Evolutionary conservation across 2,329 filamentous ascomycete species (phyloP), one percentile per base, ranked within the genome.

Genomic region (Monilinia fructigena): DNA sequence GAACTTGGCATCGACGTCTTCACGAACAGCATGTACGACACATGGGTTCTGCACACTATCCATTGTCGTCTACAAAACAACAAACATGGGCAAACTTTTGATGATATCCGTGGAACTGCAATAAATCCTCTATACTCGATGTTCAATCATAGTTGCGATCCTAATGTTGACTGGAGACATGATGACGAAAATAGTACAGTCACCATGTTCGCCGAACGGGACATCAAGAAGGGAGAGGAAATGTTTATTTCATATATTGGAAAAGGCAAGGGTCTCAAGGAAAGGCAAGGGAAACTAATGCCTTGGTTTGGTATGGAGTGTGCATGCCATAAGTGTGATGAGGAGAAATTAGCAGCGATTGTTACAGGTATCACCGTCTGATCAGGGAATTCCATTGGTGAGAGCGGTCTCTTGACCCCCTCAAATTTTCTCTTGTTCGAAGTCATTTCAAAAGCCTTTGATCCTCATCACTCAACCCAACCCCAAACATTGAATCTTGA

Each of bases 141-240:
- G 68, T 73, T 77, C 53, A 77, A 77, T 66, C 75, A 77, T 66
- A 75, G 74, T 66, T 77, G 75, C 59, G 70, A 68, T 47, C 75
- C 75, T 7, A 77, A 75, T 66, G 70, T 74, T 23, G 71, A 73
- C 65, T 73, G 71, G 71, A 70, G 71, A 65, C 72, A 74, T 66
- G 68, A 72, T 50, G 58, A 58, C n/a, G 68, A 66, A 2, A 70
- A 69, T 65, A 72, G 68, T 48, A 71, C 70, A 35, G 70, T 74
- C 20, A 73, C 71, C 10, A 68, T 74, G 70, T 74, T 72, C 53
- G 65, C 71, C 2, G 69, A 68, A 60, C 66, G 70, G 28, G 68
- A 73, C 62, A 68, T 68, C 35, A 65, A 66, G 54, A 66, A 70
- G 40, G 70, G 72, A 20, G 72, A 74, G 56, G 72, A 74, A 38